phyloP scores from a whole-genome alignment of 2,329 filamentous ascomycete genomes.

The Cadophora sp. region DNA sequence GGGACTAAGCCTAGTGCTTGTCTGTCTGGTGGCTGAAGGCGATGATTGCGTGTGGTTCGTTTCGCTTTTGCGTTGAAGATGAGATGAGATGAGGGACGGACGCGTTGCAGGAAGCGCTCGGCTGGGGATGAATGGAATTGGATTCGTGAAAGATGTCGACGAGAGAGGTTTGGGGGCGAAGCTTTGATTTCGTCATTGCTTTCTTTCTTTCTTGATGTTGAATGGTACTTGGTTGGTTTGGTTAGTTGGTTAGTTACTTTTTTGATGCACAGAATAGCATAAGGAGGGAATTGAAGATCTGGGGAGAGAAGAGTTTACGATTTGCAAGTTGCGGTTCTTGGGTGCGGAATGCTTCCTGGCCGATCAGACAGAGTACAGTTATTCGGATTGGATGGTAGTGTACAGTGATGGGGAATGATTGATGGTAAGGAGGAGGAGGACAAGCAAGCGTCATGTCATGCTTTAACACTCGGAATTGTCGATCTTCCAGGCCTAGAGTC shows the following conservation, averaged over 20 bases:
- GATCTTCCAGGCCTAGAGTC: constrained; percentile 11
- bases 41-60: background rate
- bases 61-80: background rate
- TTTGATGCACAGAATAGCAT: background rate
- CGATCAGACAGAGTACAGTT: no score
- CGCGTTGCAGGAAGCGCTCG: constrained; percentile 13
- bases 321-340: no score
- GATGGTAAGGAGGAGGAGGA: no score
- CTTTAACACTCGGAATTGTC: constrained; percentile 14
- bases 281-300: constrained; percentile 12
- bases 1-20: background rate
- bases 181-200: no score
- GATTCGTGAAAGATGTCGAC: no score
- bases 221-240: no score
- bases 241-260: no score
- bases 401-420: background rate
- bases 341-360: no score
- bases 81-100: background rate
- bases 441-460: background rate
- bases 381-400: background rate
- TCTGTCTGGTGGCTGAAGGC: background rate
- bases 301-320: background rate
- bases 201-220: background rate
- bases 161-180: background rate
- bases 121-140: background rate